These are phyloP conservation scores for Cladosporium halotolerans DNA, from an alignment of 2,329 filamentous ascomycete genomes.

Conservation along the genomic window DNA sequence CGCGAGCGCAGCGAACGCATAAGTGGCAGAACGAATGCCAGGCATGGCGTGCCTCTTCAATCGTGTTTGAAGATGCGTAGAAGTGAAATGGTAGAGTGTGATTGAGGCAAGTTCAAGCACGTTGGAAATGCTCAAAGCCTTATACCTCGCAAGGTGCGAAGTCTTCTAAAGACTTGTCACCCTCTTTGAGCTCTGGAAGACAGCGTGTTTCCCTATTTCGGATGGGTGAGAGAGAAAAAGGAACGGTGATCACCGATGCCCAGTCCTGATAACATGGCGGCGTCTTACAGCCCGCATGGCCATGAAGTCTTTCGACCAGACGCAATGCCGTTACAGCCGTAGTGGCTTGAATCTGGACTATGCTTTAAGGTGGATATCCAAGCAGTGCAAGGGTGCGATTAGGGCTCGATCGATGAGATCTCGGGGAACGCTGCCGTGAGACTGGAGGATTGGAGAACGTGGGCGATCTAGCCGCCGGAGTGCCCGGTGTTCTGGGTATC, in stretches of 20 bases:
- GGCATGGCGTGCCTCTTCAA: constrained; percentile 2
- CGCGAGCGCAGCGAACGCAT: constrained; percentile 2
- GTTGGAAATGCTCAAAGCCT: not conserved
- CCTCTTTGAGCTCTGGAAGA: not conserved
- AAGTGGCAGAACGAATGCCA: constrained; percentile 3
- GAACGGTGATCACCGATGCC: not conserved
- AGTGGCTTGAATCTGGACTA: constrained; percentile 4
- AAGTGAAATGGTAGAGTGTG: not conserved
- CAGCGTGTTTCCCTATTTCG: no score
- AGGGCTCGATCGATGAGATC: constrained; percentile 3
- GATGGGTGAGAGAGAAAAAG: no score
- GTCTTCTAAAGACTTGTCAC: not conserved
- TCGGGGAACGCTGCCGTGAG: not conserved
- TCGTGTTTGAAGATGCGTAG: no score
- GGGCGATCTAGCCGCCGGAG: no score
- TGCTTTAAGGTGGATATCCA: not conserved
- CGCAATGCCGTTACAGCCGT: not conserved
- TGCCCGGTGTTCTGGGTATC: no score
- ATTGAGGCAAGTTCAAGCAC: not conserved
- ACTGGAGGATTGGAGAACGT: no score
- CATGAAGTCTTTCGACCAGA: not conserved
- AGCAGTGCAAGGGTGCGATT: not conserved
- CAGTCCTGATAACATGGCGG: constrained; percentile 6
- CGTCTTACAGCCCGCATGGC: not conserved
- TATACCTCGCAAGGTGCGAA: not conserved